Conservation (phyloP, 306 rosid genomes). For the Arachis stenosperma region DNA sequence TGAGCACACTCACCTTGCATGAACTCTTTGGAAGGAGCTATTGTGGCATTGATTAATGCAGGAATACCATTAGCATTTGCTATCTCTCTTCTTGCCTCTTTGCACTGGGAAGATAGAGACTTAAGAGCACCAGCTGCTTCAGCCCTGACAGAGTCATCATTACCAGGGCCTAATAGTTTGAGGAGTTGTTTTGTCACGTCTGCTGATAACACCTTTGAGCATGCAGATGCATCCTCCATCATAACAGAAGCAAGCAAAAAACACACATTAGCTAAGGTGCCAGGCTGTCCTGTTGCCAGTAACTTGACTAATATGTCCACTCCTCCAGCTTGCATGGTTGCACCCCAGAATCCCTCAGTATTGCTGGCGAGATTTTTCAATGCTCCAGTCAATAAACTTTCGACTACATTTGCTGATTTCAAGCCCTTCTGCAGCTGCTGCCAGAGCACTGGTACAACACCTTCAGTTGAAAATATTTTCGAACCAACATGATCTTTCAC, state of each 20-base stretch:
- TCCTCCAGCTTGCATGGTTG: slow-evolving; percentile 90
- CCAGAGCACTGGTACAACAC: slow-evolving; percentile 98
- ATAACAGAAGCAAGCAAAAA: slow-evolving; percentile 85
- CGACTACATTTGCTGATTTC: slow-evolving; percentile 78
- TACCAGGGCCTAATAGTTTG: slow-evolving; percentile 88
- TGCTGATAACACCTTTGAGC: slow-evolving; percentile 76
- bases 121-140: slow-evolving; percentile 98
- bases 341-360: slow-evolving; percentile 96
- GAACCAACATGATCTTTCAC: slow-evolving; percentile 95
- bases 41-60: slow-evolving; percentile 93
- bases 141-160: slow-evolving; percentile 93
- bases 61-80: slow-evolving; percentile 92
- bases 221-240: slow-evolving; percentile 93
- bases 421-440: slow-evolving; percentile 72
- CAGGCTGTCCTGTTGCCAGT: slow-evolving; percentile 72
- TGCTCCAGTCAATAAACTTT: slow-evolving; percentile 89
- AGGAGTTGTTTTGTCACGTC: slow-evolving; percentile 90
- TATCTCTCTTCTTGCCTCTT: slow-evolving; percentile 94
- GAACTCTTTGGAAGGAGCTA: slow-evolving; percentile 99
- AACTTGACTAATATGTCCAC: slow-evolving; percentile 85
- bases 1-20: slow-evolving; percentile 99
- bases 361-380: slow-evolving; percentile 84
- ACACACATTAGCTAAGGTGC: slow-evolving; percentile 89
- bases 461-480: slow-evolving; percentile 97
- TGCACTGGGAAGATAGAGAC: slow-evolving; percentile 89